phyloP scores from a whole-genome alignment of 257 asterid genomes.

The Gynochthodes officinalis region DNA sequence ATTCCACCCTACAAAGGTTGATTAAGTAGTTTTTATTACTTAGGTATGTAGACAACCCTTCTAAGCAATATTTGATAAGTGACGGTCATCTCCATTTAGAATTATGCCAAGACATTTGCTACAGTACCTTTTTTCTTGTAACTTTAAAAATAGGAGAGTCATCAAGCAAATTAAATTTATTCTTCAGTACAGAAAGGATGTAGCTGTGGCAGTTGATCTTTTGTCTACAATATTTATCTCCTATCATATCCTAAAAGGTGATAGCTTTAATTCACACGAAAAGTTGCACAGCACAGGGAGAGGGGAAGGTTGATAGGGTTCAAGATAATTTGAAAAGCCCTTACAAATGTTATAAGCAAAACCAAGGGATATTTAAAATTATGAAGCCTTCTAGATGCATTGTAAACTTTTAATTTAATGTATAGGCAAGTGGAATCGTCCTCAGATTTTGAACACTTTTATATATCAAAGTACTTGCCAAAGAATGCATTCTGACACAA shows the following conservation, averaged over 20 bases:
- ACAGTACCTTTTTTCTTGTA: not conserved
- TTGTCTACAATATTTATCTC: not conserved
- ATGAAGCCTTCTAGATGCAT: not conserved
- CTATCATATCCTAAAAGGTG: not conserved
- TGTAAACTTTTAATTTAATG: not conserved
- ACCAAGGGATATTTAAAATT: not conserved
- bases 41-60: not conserved
- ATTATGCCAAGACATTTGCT: not conserved
- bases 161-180: not conserved
- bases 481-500: not conserved
- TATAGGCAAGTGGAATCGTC: not conserved
- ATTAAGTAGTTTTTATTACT: slow-evolving; percentile 3
- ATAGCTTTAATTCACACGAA: not conserved
- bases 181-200: not conserved
- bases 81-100: not conserved
- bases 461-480: not conserved
- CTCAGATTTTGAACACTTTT: not conserved
- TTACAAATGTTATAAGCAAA: not conserved
- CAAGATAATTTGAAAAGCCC: not conserved
- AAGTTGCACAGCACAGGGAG: not conserved
- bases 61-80: not conserved
- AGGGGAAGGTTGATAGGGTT: not conserved
- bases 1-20: slow-evolving; percentile 82
- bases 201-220: not conserved
- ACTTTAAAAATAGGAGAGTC: not conserved